These are phyloP conservation scores for Camellia oleifera DNA, from an alignment of 179 eudicot species.

Conservation along the genomic window DNA sequence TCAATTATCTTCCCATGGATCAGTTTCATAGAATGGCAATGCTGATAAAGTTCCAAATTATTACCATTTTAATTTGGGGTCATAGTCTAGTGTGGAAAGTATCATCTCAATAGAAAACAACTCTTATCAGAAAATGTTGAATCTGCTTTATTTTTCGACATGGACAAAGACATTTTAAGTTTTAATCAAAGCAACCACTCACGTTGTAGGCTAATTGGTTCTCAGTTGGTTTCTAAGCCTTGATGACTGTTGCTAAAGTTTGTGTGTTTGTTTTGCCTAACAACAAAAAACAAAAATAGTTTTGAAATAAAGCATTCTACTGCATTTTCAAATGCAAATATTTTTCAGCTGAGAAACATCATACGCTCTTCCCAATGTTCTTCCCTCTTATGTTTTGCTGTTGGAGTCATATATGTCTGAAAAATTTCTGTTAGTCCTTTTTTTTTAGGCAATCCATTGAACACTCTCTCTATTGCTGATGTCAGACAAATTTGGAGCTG, in stretches of 20 bases:
- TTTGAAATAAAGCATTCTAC: not conserved
- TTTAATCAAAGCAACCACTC: no score
- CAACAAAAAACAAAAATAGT: not conserved
- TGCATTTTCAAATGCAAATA: not conserved
- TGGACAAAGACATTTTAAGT: not conserved
- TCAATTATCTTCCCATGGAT: no score
- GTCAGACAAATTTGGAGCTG: conserved; percentile 83
- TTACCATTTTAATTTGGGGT: not conserved
- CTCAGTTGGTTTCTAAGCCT: not conserved
- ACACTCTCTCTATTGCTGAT: not conserved
- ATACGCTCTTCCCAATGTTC: not conserved
- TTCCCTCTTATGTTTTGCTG: not conserved
- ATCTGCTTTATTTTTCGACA: no score
- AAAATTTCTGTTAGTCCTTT: not conserved
- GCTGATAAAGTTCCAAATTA: not conserved
- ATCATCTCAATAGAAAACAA: no score
- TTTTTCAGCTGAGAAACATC: not conserved
- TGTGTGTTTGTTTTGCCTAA: no score
- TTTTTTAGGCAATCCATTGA: not conserved
- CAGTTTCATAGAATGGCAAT: not conserved
- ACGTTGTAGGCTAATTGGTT: no score
- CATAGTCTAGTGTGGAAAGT: not conserved
- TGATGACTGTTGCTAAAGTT: no score
- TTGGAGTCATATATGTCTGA: not conserved
- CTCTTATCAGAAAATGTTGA: no score